Evolutionary conservation across 495 filamentous ascomycete species (phyloP), one percentile per base, ranked within the genome.

Genomic region (Clavariopsis aquatica): DNA sequence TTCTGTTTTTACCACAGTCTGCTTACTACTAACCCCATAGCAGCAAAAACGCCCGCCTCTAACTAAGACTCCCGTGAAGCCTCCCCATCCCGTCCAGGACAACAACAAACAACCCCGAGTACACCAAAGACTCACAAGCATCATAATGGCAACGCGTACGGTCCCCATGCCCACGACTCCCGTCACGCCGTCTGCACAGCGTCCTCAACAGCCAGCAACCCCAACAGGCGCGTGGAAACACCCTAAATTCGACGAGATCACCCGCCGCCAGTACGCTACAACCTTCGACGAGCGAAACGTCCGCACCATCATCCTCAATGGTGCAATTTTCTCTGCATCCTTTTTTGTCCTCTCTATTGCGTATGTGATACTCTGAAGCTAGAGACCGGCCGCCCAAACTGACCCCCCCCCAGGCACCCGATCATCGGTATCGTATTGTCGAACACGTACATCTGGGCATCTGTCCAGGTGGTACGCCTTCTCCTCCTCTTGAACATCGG

Each of bases 401-500:
- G 12, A 63, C 65, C 1, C n/a, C 9, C 2, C 20, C 26, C 12
- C n/a, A 65, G 77, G 63, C 51, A 19, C 47, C 43, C 31, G 26
- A 15, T 60, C 19, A 19, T 27, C 51, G 28, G 36, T 31, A n/a
- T 62, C 38, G 15, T 41, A 2, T 2, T 49, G n/a, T 22, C 26
- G 27, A 23, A 57, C 12, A 57, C 64, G 19, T 67, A 52, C 43
- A 36, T 23, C 47, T 12, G 15, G 19, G 52, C 23, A 28, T 3
- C 31, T 36, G 17, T 68, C 53, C 49, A 9, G 28, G 22, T 29
- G 8, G 31, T 88, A 22, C 88, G 86, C 57, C 66, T 84, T 15
- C 70, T 91, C 45, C 82, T 90, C 31, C 24, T 85, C 43, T 75
- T 79, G 74, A 94, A 93, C 74, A 85, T 93, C 59, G 60, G 79